Conservation (phyloP, 768 basidiomycete species). For the Macrocybe gigantea region DNA sequence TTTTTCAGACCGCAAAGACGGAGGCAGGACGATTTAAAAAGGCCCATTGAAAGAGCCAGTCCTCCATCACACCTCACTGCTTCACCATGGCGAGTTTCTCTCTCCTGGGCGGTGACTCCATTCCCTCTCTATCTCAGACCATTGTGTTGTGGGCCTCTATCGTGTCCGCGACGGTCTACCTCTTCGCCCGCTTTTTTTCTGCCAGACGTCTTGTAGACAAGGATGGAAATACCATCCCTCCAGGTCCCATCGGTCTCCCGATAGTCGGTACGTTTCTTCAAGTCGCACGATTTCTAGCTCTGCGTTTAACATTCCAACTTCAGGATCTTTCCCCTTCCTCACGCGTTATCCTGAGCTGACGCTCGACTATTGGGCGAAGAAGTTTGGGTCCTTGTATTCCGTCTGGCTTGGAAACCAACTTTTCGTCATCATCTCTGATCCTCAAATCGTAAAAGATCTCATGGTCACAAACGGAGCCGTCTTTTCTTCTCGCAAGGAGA, state of each 20-base stretch:
- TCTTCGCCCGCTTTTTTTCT: conserved; percentile 8
- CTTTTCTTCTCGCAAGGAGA: conserved; percentile 41
- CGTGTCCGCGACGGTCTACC: conserved; percentile 16
- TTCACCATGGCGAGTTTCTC: conserved; percentile 9
- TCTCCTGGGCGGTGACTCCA: not conserved
- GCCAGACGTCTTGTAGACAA: conserved; percentile 7
- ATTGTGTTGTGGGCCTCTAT: conserved; percentile 17
- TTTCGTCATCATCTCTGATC: conserved; percentile 39
- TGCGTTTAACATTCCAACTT: not conserved
- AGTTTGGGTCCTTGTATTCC: conserved; percentile 38
- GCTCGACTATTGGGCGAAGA: conserved; percentile 35
- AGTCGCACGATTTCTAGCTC: not conserved
- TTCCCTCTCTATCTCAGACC: conserved; percentile 12
- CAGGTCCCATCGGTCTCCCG: conserved; percentile 16
- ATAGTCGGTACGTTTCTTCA: conserved; percentile 11
- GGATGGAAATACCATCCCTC: conserved; percentile 14
- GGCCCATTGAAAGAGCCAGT: too few species aligned
- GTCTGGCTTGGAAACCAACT: conserved; percentile 42
- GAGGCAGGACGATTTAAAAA: too few species aligned
- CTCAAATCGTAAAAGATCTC: conserved; percentile 36
- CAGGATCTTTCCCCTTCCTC: conserved; percentile 33
- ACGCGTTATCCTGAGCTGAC: conserved; percentile 36
- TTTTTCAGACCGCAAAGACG: too few species aligned
- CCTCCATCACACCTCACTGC: not conserved
- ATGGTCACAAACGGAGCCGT: conserved; percentile 38